Base-by-base conservation (phyloP, 352 stramenopile species). In the Peronospora tabacina region DNA sequence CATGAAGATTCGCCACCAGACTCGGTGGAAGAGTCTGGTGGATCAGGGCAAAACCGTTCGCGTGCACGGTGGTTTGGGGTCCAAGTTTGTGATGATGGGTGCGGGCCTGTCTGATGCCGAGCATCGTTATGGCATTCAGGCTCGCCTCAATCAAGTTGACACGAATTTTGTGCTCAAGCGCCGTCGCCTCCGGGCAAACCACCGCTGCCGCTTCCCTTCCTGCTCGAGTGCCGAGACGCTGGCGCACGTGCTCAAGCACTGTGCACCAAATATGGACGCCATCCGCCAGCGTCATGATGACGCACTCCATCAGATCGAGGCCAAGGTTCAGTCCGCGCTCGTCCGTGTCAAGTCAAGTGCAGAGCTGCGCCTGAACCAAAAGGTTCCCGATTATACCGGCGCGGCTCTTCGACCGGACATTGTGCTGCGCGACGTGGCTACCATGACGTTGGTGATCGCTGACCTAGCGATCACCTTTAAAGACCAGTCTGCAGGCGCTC, bases 1-100 rank as follows among this genome's bases (percentile, higher is more conserved):
- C 15, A 29, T 45, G 22, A 52, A 52, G 24, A 32, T 45, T 8
- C 24, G 26, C 9, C 45, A 45, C 36, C 24, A 33, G 22, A 45
- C 22, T 11, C 22, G n/a, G 9, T 45, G 34, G 22, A 38, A 37
- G 36, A 10, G 15, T n/a, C 2, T 45, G 24, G 19, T 30, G 11
- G 22, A 26, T 13, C 45, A 52, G 7, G 36, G 35, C 16, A 45
- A 46, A 11, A 53, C 34, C 7, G 33, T 36, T 12, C 44, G 44
- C 3, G 34, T 28, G 3, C 44, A 51, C 15, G 44, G 44, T n/a
- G 44, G 44, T 6, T 1, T 26, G 4, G 33, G 44, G 13, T 5
- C 20, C 34, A 43, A 43, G 34, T 51, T 44, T 13, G 13, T 51
- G 11, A 43, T 33, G 19, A 19, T 4, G 3, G 34, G 34, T 1